phyloP scores from a whole-genome alignment of 129 eudicot species.

The Solidago caesia region DNA sequence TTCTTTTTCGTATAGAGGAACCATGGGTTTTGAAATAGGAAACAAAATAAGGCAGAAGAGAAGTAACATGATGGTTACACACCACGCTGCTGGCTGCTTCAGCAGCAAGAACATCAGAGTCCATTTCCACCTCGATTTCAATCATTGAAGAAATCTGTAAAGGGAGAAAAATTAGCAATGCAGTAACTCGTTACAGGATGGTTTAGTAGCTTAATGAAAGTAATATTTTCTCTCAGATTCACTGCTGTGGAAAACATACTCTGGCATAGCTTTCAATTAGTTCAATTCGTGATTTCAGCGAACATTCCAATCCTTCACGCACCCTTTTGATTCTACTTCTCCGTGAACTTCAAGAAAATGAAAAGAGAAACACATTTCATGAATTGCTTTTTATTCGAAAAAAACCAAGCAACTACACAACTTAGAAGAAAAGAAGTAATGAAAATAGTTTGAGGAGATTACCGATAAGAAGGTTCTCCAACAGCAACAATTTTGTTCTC shows the following conservation, averaged over 20 bases:
- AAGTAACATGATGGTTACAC: conserved; percentile 13
- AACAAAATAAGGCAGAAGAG: neutral
- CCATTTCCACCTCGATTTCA: conserved; percentile 98
- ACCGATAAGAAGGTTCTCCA: conserved; percentile 97
- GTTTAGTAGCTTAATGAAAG: neutral
- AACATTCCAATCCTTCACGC: conserved; percentile 81
- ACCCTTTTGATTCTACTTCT: conserved; percentile 84
- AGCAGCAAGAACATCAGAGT: conserved; percentile 93
- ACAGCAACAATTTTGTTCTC: conserved; percentile 97
- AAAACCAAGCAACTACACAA: conserved; percentile 10
- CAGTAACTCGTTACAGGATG: conserved; percentile 9
- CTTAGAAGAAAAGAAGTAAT: neutral
- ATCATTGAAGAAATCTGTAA: conserved; percentile 95
- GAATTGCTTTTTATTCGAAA: neutral
- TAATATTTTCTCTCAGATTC: neutral
- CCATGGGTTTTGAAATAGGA: neutral
- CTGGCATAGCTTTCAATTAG: conserved; percentile 94
- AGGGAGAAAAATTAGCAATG: conserved; percentile 5
- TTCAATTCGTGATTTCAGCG: conserved; percentile 73
- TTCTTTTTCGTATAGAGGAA: neutral
- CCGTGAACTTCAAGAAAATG: conserved; percentile 54
- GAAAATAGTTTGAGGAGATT: conserved; percentile 17
- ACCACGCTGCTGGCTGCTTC: conserved; percentile 85
- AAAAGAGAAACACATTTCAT: conserved; percentile 6
- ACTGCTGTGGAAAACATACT: conserved; percentile 45